Evolutionary conservation across 2,329 filamentous ascomycete species (phyloP).

Genomic region (Penicillium paneum): DNA sequence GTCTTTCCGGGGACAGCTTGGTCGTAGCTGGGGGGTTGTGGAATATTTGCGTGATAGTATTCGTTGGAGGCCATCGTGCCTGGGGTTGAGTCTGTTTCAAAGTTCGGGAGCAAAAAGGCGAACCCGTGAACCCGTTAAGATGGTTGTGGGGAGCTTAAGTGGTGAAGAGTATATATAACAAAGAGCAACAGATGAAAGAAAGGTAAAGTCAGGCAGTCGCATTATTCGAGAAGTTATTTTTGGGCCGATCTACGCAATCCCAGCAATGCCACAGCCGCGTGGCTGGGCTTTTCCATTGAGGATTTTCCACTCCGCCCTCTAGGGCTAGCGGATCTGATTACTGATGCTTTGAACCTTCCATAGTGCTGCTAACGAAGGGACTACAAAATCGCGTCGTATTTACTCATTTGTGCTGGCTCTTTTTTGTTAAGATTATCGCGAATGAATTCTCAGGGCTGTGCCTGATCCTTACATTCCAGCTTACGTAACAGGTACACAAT

Average conservation of each 20-base stretch:
- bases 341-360: not conserved
- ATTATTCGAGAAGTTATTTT: constrained; percentile 23
- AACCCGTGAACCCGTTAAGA: not conserved
- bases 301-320: constrained; percentile 11
- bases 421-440: not conserved
- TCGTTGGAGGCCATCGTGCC: constrained; percentile 61
- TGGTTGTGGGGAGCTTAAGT: not conserved
- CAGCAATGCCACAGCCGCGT: constrained; percentile 28
- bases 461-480: not conserved
- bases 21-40: constrained; percentile 32
- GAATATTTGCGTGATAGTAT: constrained; percentile 57
- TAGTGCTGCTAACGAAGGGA: not conserved
- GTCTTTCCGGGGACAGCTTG: constrained; percentile 35
- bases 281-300: constrained; percentile 12
- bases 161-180: not conserved
- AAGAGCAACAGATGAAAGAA: constrained; percentile 2
- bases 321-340: not conserved
- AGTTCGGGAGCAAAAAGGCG: not conserved
- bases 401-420: not conserved
- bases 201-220: constrained; percentile 18
- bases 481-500: not conserved
- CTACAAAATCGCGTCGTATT: no score
- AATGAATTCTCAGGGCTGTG: not conserved
- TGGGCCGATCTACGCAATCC: constrained; percentile 21
- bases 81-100: constrained; percentile 1